Percentiles rank a stretch among this genome's conserved stretches.
These are phyloP conservation scores for Phytophthora boehmeriae DNA, from an alignment of 352 stramenopile genomes.

Conservation along the genomic window DNA sequence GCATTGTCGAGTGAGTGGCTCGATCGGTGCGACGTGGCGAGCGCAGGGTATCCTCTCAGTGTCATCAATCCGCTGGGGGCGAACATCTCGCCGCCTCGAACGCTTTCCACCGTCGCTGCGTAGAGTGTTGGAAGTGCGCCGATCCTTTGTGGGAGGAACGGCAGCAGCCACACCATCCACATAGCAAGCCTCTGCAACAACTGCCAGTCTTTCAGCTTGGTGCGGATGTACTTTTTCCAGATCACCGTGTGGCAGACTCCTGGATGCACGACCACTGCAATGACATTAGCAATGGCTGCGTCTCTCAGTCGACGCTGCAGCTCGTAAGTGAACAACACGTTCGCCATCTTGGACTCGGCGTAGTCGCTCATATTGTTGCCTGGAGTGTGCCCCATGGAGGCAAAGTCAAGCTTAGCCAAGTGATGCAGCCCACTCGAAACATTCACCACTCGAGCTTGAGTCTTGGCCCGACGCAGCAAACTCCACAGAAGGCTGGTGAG, in stretches of 20 bases:
- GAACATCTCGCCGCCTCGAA: slow-evolving; percentile 33
- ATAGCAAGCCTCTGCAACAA: slow-evolving; percentile 54
- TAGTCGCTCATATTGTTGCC: slow-evolving; percentile 39
- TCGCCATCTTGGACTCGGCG: slow-evolving; percentile 51
- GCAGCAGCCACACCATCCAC: slow-evolving; percentile 38
- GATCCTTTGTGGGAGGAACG: slow-evolving; percentile 41
- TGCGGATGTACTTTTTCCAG: slow-evolving; percentile 41
- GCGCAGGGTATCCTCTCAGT: slow-evolving; percentile 45
- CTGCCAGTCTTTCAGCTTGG: slow-evolving; percentile 36
- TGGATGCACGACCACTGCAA: slow-evolving; percentile 45
- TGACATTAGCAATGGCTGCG: slow-evolving; percentile 31
- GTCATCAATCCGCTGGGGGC: slow-evolving; percentile 36
- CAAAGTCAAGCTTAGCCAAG: slow-evolving; percentile 37
- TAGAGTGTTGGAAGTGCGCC: slow-evolving; percentile 56
- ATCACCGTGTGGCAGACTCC: slow-evolving; percentile 45
- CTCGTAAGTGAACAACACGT: slow-evolving; percentile 58
- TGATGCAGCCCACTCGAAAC: slow-evolving; percentile 47
- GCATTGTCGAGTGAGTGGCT: slow-evolving; percentile 38
- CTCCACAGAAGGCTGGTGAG: slow-evolving; percentile 50
- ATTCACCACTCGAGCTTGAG: slow-evolving; percentile 44
- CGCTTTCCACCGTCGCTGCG: slow-evolving; percentile 40
- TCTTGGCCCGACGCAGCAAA: slow-evolving; percentile 25
- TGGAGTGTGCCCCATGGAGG: slow-evolving; percentile 25
- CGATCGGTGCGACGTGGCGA: slow-evolving; percentile 38
- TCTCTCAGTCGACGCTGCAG: slow-evolving; percentile 42